These are phyloP conservation scores for Bromus sterilis DNA, from an alignment of 176 grass and related monocot genomes.

Conservation along the genomic window DNA sequence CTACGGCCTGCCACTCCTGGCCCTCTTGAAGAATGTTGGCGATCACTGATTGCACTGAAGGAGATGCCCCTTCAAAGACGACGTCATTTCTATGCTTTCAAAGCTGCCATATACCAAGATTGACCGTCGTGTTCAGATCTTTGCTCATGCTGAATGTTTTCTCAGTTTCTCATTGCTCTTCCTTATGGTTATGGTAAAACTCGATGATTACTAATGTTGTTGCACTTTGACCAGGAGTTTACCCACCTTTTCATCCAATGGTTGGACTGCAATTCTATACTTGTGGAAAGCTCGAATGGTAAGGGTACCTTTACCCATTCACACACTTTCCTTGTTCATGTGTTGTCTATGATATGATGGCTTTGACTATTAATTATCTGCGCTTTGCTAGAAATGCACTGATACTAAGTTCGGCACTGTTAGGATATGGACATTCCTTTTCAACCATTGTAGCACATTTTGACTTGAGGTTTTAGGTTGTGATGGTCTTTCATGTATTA, in stretches of 20 bases:
- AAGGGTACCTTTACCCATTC: conserved; percentile 23
- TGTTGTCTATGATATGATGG: not conserved
- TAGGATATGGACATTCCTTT: not conserved
- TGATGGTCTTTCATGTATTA: not conserved
- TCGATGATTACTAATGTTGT: conserved; percentile 4
- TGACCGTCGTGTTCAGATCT: too few relatives aligned
- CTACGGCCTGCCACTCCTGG: too few relatives aligned
- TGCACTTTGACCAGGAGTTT: conserved; percentile 45
- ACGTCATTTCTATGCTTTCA: too few relatives aligned
- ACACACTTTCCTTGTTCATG: not conserved
- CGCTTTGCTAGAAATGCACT: not conserved
- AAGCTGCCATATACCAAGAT: too few relatives aligned
- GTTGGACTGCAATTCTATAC: conserved; percentile 76
- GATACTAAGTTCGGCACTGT: not conserved
- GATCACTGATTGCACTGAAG: too few relatives aligned
- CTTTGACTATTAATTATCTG: conserved; percentile 10
- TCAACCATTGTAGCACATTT: not conserved
- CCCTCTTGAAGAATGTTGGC: too few relatives aligned
- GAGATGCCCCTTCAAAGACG: too few relatives aligned
- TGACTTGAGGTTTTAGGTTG: not conserved
- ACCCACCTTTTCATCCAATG: conserved; percentile 87
- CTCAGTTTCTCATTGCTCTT: not conserved
- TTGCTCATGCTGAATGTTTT: too few relatives aligned
- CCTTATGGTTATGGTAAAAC: not conserved
- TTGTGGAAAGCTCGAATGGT: conserved; percentile 91